Conservation (phyloP, 2,329 filamentous ascomycete species). For the Calonectria crousiana region DNA sequence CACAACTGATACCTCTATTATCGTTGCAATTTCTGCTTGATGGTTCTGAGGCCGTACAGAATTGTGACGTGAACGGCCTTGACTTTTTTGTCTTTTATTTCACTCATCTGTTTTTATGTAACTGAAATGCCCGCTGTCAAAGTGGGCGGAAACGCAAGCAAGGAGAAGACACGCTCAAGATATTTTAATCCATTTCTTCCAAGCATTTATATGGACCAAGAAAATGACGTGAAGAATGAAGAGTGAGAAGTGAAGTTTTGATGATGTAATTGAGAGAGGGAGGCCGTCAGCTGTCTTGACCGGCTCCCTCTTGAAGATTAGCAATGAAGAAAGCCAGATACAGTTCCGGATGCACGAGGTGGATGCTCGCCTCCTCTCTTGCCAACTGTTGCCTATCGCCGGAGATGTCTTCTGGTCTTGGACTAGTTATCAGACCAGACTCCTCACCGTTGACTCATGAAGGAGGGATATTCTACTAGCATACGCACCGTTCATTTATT, state of each 20-base stretch:
- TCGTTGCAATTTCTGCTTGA: slow-evolving; percentile 39
- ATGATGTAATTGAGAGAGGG: neutral
- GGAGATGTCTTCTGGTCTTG: neutral
- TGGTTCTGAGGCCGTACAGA: slow-evolving; percentile 40
- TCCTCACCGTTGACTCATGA: neutral
- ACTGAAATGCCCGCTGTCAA: slow-evolving; percentile 25
- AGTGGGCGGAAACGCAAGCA: slow-evolving; percentile 19
- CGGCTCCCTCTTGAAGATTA: neutral
- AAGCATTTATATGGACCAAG: neutral
- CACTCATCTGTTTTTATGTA: slow-evolving; percentile 29
- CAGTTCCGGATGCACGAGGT: neutral
- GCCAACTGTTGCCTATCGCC: neutral
- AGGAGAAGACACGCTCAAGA: slow-evolving; percentile 18
- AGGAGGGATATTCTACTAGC: neutral
- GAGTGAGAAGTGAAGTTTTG: neutral
- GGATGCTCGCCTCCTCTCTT: neutral
- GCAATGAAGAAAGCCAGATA: neutral
- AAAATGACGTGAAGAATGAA: neutral
- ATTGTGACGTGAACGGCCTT: slow-evolving; percentile 34
- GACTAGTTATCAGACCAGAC: neutral
- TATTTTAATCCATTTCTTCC: slow-evolving; percentile 11
- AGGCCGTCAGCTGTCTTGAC: neutral
- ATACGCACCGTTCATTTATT: neutral
- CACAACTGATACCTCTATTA: slow-evolving; percentile 35
- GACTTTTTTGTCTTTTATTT: slow-evolving; percentile 26